Base-by-base conservation (phyloP, 2,329 filamentous ascomycete genomes). In the Aspergillus sp. region DNA sequence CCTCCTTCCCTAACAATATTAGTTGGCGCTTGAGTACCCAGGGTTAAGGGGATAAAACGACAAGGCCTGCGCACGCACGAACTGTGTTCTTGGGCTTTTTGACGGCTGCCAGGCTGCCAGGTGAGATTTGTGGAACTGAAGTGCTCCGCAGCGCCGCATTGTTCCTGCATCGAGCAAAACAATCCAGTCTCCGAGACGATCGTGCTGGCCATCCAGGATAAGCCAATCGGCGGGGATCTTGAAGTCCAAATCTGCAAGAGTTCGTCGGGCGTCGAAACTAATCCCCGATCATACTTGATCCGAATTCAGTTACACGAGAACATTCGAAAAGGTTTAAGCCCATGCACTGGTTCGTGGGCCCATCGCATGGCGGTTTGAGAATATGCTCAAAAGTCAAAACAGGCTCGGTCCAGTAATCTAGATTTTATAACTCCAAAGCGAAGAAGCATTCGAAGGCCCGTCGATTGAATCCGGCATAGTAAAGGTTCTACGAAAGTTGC, bases 181-280 rank as follows among this genome's bases (percentile, higher is more conserved):
- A 54, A 54, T 47, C 34, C 30, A 54, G 51, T n/a, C 34, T 54
- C 9, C 20, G 42, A 46, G 44, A 12, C 22, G 20, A 48, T 22
- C 41, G 19, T 37, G 41, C 30, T 39, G 9, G n/a, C 30, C 27
- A 39, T 37, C 15, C 12, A 5, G 45, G 17, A 19, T 20, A 27
- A 47, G 12, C 51, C 44, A 46, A 53, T 46, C 41, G 19, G 42
- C 41, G 30, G 17, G 12, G 17, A 8, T 27, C 20, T 39, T 30
- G 9, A 30, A 27, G 19, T 30, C 34, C n/a, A 52, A 34, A 41
- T 27, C 34, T 33, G 33, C 15, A 41, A 30, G 39, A 15, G 33
- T 12, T 37, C 17, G 17, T 17, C 27, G 13, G 15, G 44, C 39
- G 33, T 40, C 34, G 13, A 47, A 27, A 40, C 19, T 39, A 37